Conservation (phyloP, 1,284 basidiomycete species). For the Marasmius sp. region DNA sequence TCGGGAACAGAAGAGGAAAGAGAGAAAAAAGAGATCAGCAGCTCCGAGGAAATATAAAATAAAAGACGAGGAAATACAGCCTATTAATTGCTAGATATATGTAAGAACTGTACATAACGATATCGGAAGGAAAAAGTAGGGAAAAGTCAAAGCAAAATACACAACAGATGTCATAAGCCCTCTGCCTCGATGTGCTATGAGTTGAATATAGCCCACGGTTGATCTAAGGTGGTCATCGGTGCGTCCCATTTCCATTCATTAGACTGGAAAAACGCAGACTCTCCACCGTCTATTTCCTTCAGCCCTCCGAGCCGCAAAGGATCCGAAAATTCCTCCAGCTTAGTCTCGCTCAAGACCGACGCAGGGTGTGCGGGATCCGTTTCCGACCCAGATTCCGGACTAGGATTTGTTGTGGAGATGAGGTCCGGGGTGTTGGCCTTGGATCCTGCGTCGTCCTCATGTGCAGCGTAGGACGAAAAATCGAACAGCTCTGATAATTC, state of each 20-base stretch:
- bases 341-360: conserved; percentile 34
- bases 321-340: conserved; percentile 53
- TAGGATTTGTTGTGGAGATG: conserved; percentile 67
- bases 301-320: conserved; percentile 57
- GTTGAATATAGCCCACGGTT: conserved; percentile 70
- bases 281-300: conserved; percentile 74
- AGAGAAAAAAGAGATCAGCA: conserved; percentile 11
- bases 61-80: conserved; percentile 29
- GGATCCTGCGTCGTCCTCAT: conserved; percentile 59
- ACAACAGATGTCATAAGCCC: conserved; percentile 27
- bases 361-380: conserved; percentile 42
- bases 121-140: conserved; percentile 20
- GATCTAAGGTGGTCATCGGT: conserved; percentile 60
- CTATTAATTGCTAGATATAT: conserved; percentile 20
- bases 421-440: conserved; percentile 73
- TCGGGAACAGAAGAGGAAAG: conserved; percentile 6
- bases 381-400: conserved; percentile 73
- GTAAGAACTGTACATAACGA: conserved; percentile 16
- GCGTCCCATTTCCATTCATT: conserved; percentile 74
- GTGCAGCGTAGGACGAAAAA: conserved; percentile 56
- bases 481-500: conserved; percentile 65
- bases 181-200: conserved; percentile 34
- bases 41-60: conserved; percentile 31
- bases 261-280: conserved; percentile 65
- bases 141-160: conserved; percentile 19